Evolutionary conservation across 2,329 filamentous ascomycete species (phyloP).

Genomic region (Cladosporium colombiae): DNA sequence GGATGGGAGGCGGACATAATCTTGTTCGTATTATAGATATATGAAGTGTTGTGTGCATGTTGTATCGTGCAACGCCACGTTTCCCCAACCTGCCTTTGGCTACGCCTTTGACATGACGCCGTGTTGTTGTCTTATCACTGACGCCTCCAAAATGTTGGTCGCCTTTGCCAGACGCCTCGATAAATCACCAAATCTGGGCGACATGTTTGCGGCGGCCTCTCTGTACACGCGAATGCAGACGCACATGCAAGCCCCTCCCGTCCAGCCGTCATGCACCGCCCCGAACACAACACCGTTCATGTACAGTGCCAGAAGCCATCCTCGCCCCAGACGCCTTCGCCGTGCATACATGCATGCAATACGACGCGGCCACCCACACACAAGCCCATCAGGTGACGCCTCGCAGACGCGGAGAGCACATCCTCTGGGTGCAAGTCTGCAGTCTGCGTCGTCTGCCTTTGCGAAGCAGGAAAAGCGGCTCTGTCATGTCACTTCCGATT

Average conservation of each 20-base stretch:
- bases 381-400: not conserved
- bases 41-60: not conserved
- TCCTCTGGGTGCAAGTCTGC: too few species aligned
- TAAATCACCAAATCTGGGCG: not conserved
- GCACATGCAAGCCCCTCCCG: not conserved
- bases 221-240: not conserved
- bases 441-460: not conserved
- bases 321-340: not conserved
- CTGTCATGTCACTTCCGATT: not conserved
- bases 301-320: not conserved
- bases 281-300: not conserved
- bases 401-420: not conserved
- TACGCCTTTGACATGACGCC: not conserved
- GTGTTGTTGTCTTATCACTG: not conserved
- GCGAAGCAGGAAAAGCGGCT: not conserved
- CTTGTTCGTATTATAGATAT: not conserved
- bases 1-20: constrained; percentile 20
- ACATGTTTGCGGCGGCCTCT: not conserved
- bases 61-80: not conserved
- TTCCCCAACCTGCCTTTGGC: not conserved
- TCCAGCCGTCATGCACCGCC: not conserved
- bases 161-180: not conserved
- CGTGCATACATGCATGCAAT: not conserved
- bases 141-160: not conserved
- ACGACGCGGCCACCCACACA: not conserved